Evolutionary conservation across 768 basidiomycete species (phyloP), one percentile per base, ranked within the genome.

Genomic region (Phaffia australis): DNA sequence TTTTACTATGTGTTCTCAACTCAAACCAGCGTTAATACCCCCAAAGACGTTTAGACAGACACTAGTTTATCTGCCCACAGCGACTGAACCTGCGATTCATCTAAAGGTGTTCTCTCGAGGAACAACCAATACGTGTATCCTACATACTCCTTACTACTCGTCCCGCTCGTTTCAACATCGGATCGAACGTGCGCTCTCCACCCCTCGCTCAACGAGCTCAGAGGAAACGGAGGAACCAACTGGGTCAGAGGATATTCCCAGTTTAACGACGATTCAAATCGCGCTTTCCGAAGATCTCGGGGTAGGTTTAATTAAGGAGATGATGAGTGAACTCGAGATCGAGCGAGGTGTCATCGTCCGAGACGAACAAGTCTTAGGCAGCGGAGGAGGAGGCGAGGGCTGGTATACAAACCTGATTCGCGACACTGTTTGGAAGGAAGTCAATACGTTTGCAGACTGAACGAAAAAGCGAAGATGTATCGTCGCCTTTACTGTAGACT

Each of bases 81-180:
- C 11, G 35, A 42, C 35, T 42, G 35, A 42, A 42, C 35, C 35
- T 42, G 35, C 35, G 35, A 42, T 42, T 11, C 35, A 42, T 42
- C 35, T 42, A 11, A 42, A 42, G 35, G 4, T 11, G 35, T 42
- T 79, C 48, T 78, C 80, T 48, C 83, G 89, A 52, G 81, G 73
- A 76, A 1, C 54, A 74, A 8, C 87, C 88, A 0, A 87, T 87
- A 0, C 79, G 1, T 81, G 80, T 14, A 89, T 97, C 46, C 80
- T 98, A 0, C 89, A 94, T 75, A 89, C 87, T 0, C 88, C 91
- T 3, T 80, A 80, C 0, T 95, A 85, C 77, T 80, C 85, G 0
- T 81, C 81, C 47, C 77, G 79, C 0, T 81, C 85, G 0, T 92
- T 98, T 72, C 77, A 84, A 0, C 78, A 82, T 1, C 84, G 91